Evolutionary conservation across 2,329 filamentous ascomycete genomes (phyloP), one percentile per base, ranked within the genome.

Genomic region (Leptographium wingfieldii): DNA sequence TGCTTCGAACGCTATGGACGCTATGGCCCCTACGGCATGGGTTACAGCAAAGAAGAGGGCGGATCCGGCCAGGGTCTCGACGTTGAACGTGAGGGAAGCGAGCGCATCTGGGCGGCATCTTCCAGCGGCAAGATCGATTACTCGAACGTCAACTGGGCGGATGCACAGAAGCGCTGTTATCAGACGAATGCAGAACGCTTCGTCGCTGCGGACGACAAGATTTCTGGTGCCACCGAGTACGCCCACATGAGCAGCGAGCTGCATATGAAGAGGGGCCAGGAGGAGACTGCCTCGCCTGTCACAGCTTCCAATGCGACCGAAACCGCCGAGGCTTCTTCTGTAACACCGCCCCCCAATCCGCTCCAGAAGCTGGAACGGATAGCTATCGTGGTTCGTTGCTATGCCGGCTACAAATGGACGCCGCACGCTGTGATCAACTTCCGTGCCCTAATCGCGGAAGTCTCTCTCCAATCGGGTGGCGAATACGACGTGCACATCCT

Each of bases 1-100:
- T 96, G 91, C 73, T 95, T 95, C 69, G 91, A 96, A 68, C 82
- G 91, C 6, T 95, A 90, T 68, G 88, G 90, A 22, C 82, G 91
- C 55, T 82, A 92, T 46, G 91, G 90, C 0, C 87, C 90, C 0
- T 96, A 96, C 68, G 91, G 91, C 0, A 76, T 91, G 49, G 91
- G 91, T n/a, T 95, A 95, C 71, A 83, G 81, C 66, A 79, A 81
- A 61, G 81, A 83, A 59, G 81, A 83, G 63, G 91, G 91, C 16
- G 91, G 91, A 27, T 73, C 82, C 0, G 83, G 81, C 31, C 83
- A 91, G 59, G 83, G 83, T n/a, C 77, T 88, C 60, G 88, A 90
- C 48, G 84, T 84, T 1, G 88, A 94, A 65, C 76, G 77, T 40
- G 80, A 87, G 25, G 89, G 86, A 76, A 82, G 80, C 58, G 78